Percentiles rank a stretch among this genome's conserved stretches.
Evolutionary conservation across 2,329 filamentous ascomycete genomes (phyloP).

Genomic region (Cyclaneusma minus): DNA sequence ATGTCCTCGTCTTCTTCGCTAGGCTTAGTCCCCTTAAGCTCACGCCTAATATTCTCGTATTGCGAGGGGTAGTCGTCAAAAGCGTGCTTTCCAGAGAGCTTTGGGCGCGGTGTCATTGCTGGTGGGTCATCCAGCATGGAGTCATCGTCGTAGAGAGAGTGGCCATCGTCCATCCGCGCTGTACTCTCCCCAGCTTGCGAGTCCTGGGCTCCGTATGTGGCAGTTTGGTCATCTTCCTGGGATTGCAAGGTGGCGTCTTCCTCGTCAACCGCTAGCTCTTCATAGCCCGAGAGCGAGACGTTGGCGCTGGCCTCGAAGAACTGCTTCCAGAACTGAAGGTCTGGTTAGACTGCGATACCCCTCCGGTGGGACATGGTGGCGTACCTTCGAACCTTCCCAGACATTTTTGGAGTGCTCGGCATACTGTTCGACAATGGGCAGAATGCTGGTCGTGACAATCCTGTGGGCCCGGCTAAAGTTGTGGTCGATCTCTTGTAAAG

Average conservation of each 20-base stretch:
- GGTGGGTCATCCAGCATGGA: too few species aligned
- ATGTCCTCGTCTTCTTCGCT: conserved; percentile 24
- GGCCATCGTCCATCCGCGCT: conserved; percentile 25
- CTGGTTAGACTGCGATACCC: conserved; percentile 2
- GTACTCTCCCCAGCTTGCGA: conserved; percentile 21
- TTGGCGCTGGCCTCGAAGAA: conserved; percentile 99
- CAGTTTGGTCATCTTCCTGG: conserved; percentile 17
- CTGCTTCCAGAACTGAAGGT: conserved; percentile 86
- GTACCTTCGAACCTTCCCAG: conserved; percentile 90
- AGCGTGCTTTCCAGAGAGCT: conserved; percentile 26
- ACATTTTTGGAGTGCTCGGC: conserved; percentile 84
- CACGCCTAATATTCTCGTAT: conserved; percentile 57
- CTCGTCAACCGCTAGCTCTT: conserved; percentile 56
- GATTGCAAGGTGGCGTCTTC: conserved; percentile 29
- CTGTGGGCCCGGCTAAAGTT: conserved; percentile 96
- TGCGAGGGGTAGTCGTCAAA: conserved; percentile 59
- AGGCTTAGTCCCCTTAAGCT: conserved; percentile 33
- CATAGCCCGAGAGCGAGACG: conserved; percentile 88
- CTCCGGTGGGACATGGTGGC: conserved; percentile 7
- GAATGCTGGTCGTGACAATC: conserved; percentile 85
- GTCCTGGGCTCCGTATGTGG: conserved; percentile 22
- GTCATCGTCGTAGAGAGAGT: conserved; percentile 50
- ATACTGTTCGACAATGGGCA: conserved; percentile 90
- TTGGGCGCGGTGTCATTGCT: too few species aligned
- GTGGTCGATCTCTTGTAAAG: conserved; percentile 94